These are phyloP conservation scores for Huntiella bhutanensis DNA, from an alignment of 2,329 filamentous ascomycete species.

Conservation along the genomic window DNA sequence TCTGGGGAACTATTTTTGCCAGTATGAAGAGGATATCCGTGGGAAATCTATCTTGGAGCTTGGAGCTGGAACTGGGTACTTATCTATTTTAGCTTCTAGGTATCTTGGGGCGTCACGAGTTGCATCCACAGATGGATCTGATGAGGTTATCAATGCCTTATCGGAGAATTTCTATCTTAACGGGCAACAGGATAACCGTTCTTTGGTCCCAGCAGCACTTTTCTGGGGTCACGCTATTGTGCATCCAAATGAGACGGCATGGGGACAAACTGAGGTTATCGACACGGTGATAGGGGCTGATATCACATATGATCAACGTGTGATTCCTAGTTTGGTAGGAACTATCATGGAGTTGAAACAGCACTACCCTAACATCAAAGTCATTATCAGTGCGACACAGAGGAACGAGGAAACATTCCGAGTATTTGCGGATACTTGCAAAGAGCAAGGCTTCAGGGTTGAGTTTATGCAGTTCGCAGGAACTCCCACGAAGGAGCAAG, in stretches of 20 bases:
- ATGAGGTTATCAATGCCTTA: constrained; percentile 49
- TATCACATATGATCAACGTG: constrained; percentile 52
- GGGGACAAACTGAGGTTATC: constrained; percentile 15
- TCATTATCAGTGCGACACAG: constrained; percentile 52
- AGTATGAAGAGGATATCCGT: constrained; percentile 25
- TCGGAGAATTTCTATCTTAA: constrained; percentile 53
- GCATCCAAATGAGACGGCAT: constrained; percentile 23
- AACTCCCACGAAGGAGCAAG: constrained; percentile 23
- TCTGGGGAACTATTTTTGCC: constrained; percentile 47
- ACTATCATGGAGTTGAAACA: constrained; percentile 45
- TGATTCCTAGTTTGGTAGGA: constrained; percentile 43
- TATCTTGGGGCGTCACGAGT: constrained; percentile 39
- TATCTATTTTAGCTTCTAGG: constrained; percentile 56
- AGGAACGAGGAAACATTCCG: constrained; percentile 52
- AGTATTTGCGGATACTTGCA: constrained; percentile 41
- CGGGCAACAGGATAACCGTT: constrained; percentile 30
- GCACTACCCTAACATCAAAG: constrained; percentile 33
- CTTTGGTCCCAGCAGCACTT: constrained; percentile 17
- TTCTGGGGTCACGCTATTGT: constrained; percentile 46
- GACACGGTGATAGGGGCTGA: constrained; percentile 60
- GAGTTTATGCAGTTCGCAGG: constrained; percentile 25
- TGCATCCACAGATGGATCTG: constrained; percentile 55
- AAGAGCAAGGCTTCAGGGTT: constrained; percentile 26
- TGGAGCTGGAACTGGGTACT: constrained; percentile 57
- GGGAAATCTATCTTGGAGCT: constrained; percentile 49